phyloP scores from a whole-genome alignment of 257 asterid species.

The Mitragyna speciosa region DNA sequence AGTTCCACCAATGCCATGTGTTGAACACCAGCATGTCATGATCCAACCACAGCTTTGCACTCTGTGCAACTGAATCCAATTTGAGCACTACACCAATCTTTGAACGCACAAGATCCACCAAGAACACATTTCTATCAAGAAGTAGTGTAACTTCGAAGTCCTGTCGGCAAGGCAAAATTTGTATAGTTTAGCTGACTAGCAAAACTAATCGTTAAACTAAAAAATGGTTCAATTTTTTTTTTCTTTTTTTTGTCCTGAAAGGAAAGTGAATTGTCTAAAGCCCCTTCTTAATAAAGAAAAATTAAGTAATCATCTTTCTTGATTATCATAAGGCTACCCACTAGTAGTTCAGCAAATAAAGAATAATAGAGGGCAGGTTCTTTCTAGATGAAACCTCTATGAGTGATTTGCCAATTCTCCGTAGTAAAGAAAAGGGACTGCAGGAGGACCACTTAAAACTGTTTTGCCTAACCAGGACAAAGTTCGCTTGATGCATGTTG shows the following conservation, averaged over 20 bases:
- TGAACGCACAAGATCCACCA: slow-evolving; percentile 65
- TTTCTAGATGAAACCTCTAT: background rate
- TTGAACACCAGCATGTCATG: slow-evolving; percentile 73
- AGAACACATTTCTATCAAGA: slow-evolving; percentile 57
- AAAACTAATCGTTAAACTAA: background rate
- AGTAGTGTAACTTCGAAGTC: slow-evolving; percentile 63
- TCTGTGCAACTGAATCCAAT: slow-evolving; percentile 56
- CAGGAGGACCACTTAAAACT: background rate
- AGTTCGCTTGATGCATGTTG: background rate
- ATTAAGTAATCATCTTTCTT: background rate
- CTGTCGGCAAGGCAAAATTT: slow-evolving; percentile 29
- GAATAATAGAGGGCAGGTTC: background rate
- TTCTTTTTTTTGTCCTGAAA: no score
- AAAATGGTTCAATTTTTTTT: no score
- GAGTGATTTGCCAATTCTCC: no score
- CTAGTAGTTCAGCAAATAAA: background rate
- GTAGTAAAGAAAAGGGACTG: background rate
- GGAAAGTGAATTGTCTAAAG: background rate
- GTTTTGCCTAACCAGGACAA: background rate
- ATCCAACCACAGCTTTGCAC: slow-evolving; percentile 61
- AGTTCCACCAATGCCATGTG: slow-evolving; percentile 94
- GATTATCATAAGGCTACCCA: background rate
- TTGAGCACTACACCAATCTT: slow-evolving; percentile 52
- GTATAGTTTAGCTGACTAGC: background rate
- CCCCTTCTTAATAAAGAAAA: background rate